These are phyloP conservation scores for Salix exigua DNA, from an alignment of 345 rosid species.

Conservation along the genomic window DNA sequence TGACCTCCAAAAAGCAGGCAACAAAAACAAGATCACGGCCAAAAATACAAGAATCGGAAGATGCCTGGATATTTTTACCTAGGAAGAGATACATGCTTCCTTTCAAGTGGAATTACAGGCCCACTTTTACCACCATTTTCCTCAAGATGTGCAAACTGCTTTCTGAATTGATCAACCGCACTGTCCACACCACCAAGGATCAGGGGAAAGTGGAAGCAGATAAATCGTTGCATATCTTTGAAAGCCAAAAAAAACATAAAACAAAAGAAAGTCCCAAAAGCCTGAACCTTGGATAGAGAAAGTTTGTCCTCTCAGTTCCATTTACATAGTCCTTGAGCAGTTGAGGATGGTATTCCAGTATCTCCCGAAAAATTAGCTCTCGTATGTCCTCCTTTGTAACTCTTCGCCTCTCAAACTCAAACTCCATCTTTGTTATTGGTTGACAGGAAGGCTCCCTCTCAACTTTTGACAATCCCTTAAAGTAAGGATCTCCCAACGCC, in stretches of 20 bases:
- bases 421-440: constrained; percentile 92
- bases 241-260: not conserved
- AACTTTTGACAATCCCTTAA: constrained; percentile 78
- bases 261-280: not conserved
- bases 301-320: constrained; percentile 84
- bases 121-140: constrained; percentile 72
- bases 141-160: constrained; percentile 89
- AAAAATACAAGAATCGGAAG: not conserved
- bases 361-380: constrained; percentile 80
- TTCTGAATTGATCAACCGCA: constrained; percentile 87
- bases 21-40: not conserved
- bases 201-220: constrained; percentile 11
- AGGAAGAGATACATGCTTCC: constrained; percentile 88
- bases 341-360: constrained; percentile 93
- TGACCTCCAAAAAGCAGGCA: not conserved
- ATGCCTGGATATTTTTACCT: constrained; percentile 38
- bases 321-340: constrained; percentile 74
- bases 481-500: constrained; percentile 92
- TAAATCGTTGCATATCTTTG: not conserved
- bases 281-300: constrained; percentile 85
- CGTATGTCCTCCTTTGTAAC: constrained; percentile 86
- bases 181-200: constrained; percentile 36
- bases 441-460: constrained; percentile 96
- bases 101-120: constrained; percentile 65
- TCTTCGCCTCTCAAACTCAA: constrained; percentile 91